Conservation (phyloP, 2,329 filamentous ascomycete genomes). For the Chrysosphaeria jannelii region DNA sequence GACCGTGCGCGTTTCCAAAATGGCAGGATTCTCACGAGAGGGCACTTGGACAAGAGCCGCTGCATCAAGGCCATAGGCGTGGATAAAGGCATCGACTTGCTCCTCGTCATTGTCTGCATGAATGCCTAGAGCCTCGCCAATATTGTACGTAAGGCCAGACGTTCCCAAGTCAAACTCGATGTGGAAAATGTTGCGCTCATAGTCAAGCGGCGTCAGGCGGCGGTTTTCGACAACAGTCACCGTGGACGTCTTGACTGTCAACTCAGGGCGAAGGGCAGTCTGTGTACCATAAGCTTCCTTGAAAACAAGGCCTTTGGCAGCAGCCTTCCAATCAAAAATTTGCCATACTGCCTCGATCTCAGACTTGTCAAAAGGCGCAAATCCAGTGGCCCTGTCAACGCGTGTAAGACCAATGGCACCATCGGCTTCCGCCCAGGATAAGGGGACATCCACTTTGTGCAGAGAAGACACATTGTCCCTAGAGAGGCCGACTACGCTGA, state of each 20-base stretch:
- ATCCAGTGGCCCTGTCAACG: constrained; percentile 71
- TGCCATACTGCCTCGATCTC: constrained; percentile 34
- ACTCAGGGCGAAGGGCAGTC: constrained; percentile 49
- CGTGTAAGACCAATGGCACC: constrained; percentile 34
- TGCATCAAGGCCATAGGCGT: constrained; percentile 59
- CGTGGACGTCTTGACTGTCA: constrained; percentile 58
- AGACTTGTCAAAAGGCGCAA: constrained; percentile 46
- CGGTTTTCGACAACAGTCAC: constrained; percentile 89
- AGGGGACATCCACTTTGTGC: constrained; percentile 17
- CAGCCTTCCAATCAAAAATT: constrained; percentile 52
- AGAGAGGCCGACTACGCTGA: no score
- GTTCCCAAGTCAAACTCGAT: constrained; percentile 90
- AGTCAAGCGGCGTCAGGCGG: constrained; percentile 57
- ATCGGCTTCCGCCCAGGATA: constrained; percentile 27
- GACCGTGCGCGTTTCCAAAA: constrained; percentile 67
- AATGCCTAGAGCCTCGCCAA: constrained; percentile 87
- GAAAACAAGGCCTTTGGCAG: constrained; percentile 68
- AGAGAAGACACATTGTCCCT: constrained; percentile 37
- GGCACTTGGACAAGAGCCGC: constrained; percentile 77
- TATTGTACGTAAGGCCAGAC: constrained; percentile 83
- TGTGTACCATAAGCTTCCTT: constrained; percentile 74
- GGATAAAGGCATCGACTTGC: constrained; percentile 61
- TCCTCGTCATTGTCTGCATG: constrained; percentile 75
- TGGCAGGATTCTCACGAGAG: constrained; percentile 41
- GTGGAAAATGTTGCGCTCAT: constrained; percentile 98